Evolutionary conservation across 805 yeast species (phyloP), one percentile per base, ranked within the genome.

Genomic region (Hanseniaspora valbyensis): DNA sequence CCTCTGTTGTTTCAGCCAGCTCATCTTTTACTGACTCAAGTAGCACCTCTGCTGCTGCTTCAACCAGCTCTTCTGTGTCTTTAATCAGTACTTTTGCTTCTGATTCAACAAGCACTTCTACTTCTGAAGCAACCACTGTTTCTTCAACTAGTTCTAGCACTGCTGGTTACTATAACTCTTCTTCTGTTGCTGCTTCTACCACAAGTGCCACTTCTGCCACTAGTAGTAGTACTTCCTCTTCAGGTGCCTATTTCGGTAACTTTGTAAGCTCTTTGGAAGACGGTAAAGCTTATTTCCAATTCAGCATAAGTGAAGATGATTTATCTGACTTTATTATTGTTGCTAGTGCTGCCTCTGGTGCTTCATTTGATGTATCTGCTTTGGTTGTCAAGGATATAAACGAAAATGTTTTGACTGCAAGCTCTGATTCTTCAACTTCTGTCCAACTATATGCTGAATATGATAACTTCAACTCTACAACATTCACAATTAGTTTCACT

Each of bases 391-490:
- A 42, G 14, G 53, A 34, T 6, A 19, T 16, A 8, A 19, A 19
- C 16, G 52, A 21, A 46, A 26, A 10, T 36, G 40, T 29, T 43
- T 39, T 13, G 13, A 25, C 29, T 42, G 37, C 13, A 44, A 43
- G 18, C 42, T 46, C 21, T 50, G 18, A 42, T 33, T 51, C 38
- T 25, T 42, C 46, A 42, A 45, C 54, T 38, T 38, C 50, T 14
- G 19, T 18, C 16, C 40, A 44, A 24, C n/a, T 30, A 4, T 38
- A 45, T 32, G 7, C 16, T 22, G 18, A 25, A 10, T 41, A 19
- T 24, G 33, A 26, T 21, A 16, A 42, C 24, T 14, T 30, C 19
- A 18, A 13, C 8, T 18, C 33, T 28, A n/a, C 28, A 14, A 4
- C 18, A 4, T 22, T 34, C 29, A 26, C 14, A 18, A 25, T 41